A percentile compares a stretch with the other conserved stretches of the same genome.
Evolutionary conservation across 2,329 filamentous ascomycete genomes (phyloP).

Genomic region (Kalaharituber pfeilii): DNA sequence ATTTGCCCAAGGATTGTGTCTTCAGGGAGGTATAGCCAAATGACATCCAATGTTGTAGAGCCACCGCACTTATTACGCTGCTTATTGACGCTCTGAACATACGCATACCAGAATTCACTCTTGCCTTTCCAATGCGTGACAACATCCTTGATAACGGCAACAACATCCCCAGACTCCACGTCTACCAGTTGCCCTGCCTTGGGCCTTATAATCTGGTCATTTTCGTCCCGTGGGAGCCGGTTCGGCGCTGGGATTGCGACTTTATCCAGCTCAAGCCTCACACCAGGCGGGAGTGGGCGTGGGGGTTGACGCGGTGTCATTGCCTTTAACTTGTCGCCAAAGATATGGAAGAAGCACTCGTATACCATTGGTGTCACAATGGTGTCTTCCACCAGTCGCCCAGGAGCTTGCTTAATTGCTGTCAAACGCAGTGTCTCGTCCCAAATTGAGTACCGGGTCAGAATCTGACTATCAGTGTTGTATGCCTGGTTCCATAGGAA

Average conservation of each 20-base stretch:
- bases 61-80: constrained; percentile 8
- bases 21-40: constrained; percentile 55
- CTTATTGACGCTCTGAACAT: constrained; percentile 42
- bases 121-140: constrained; percentile 41
- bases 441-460: constrained; percentile 35
- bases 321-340: constrained; percentile 35
- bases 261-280: constrained; percentile 23
- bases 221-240: constrained; percentile 29
- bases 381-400: constrained; percentile 33
- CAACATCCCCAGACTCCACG: constrained; percentile 28
- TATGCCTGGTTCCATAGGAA: constrained; percentile 50
- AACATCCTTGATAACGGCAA: constrained; percentile 33
- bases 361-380: constrained; percentile 54
- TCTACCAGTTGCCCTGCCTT: constrained; percentile 24
- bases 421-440: constrained; percentile 32
- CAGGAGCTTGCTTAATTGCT: constrained; percentile 16
- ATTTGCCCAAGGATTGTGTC: constrained; percentile 54
- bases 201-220: constrained; percentile 30
- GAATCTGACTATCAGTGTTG: constrained; percentile 31
- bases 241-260: constrained; percentile 20
- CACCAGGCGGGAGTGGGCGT: constrained; percentile 17
- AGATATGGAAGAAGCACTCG: constrained; percentile 46
- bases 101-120: constrained; percentile 47
- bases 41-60: constrained; percentile 35
- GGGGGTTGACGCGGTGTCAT: constrained; percentile 5